These are phyloP conservation scores for Hyphodiscus sp. DNA, from an alignment of 2,329 filamentous ascomycete genomes.

Conservation along the genomic window DNA sequence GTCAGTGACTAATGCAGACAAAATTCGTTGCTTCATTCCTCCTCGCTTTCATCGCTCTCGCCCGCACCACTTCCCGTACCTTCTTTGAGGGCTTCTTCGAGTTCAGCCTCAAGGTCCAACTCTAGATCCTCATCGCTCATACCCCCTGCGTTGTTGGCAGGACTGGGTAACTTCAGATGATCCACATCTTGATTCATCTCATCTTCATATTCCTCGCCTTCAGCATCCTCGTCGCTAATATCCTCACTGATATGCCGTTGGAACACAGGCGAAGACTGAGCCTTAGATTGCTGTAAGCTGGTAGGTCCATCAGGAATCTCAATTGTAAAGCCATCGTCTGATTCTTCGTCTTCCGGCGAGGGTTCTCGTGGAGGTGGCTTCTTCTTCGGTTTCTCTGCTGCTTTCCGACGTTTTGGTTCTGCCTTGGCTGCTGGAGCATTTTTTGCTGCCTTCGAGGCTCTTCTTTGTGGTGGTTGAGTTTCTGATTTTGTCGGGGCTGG, in stretches of 20 bases:
- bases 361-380: slow-evolving; percentile 25
- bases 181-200: slow-evolving; percentile 31
- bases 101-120: slow-evolving; percentile 28
- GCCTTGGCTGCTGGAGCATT: slow-evolving; percentile 23
- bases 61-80: slow-evolving; percentile 11
- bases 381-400: slow-evolving; percentile 30
- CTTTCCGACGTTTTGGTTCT: slow-evolving; percentile 27
- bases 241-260: slow-evolving; percentile 25
- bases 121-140: slow-evolving; percentile 29
- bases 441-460: slow-evolving; percentile 24
- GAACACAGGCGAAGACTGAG: slow-evolving; percentile 23
- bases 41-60: slow-evolving; percentile 31
- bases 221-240: slow-evolving; percentile 41
- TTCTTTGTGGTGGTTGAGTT: slow-evolving; percentile 19
- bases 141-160: slow-evolving; percentile 35
- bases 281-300: slow-evolving; percentile 19
- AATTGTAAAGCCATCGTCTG: slow-evolving; percentile 50
- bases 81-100: slow-evolving; percentile 28
- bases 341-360: slow-evolving; percentile 36
- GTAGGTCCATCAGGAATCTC: slow-evolving; percentile 51
- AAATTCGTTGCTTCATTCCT: slow-evolving; percentile 23
- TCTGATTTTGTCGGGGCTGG: slow-evolving; percentile 9
- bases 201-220: slow-evolving; percentile 37
- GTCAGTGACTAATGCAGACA: slow-evolving; percentile 2
- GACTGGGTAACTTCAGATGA: slow-evolving; percentile 47